Base-by-base conservation (phyloP, 208 protist species). In the Crithidia sp. region DNA sequence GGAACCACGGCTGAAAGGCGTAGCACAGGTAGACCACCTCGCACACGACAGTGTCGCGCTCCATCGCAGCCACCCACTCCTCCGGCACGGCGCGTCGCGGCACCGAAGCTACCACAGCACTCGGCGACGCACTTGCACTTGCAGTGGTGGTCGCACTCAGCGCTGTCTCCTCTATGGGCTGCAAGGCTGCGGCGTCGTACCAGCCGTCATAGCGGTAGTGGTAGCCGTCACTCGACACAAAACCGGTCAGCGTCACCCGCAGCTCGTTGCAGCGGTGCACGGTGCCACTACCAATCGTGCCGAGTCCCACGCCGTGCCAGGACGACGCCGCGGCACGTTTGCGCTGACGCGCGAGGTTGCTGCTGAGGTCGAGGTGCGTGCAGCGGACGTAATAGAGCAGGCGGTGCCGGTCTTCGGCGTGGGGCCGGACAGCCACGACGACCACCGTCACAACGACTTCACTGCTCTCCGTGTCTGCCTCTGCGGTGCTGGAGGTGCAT, bases 11-110 rank as follows among this genome's bases (percentile, higher is more conserved):
- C 13, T 72, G 74, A 10, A 82, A 88, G 36, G 86, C 67, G 72
- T 90, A 91, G 74, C 88, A 82, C 28, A 93, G 71, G 67, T 90
- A 93, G 13, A 80, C 74, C 43, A 91, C 60, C 75, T 93, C 85
- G 66, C 88, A 93, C 17, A 84, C 75, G 2, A 77, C 81, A 4
- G 77, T 84, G 74, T 85, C 78, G n/a, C 73, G 69, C 62, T 93
- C 83, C 82, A 89, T 87, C n/a, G 74, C 67, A 4, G 67, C 52
- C 50, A 85, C 57, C 85, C 88, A 93, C 54, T 83, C 76, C n/a
- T 77, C 77, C 14, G 72, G 77, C 41, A 89, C 45, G 2, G 14
- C 14, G 2, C 56, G 67, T 2, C 52, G 66, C 53, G 14, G 57
- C 44, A 36, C 36, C 7, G 60, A 41, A 6, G 19, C 54, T 2